Evolutionary conservation across 2,329 filamentous ascomycete genomes (phyloP).

Genomic region (Beauveria asiatica): DNA sequence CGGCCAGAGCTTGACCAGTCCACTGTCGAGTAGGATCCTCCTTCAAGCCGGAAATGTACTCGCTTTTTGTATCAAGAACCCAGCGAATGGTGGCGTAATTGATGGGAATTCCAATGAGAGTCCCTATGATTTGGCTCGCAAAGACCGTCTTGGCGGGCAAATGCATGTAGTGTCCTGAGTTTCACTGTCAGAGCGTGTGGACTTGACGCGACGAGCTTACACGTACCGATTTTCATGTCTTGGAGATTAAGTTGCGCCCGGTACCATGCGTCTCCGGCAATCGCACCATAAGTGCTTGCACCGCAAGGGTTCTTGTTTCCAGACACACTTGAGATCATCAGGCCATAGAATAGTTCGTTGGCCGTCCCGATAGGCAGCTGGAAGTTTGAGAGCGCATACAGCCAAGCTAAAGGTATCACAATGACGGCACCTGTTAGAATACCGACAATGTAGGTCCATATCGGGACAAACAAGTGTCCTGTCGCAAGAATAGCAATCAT

Average conservation of each 20-base stretch:
- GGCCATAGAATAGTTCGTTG: constrained; percentile 52
- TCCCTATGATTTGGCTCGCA: constrained; percentile 53
- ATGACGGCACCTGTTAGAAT: constrained; percentile 45
- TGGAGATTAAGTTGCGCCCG: constrained; percentile 49
- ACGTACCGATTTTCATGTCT: constrained; percentile 49
- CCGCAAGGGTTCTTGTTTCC: constrained; percentile 49
- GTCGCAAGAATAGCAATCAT: constrained; percentile 42
- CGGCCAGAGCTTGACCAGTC: constrained; percentile 47
- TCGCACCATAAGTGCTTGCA: constrained; percentile 47
- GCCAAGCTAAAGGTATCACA: constrained; percentile 49
- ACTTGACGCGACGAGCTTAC: neutral
- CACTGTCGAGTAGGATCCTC: constrained; percentile 51
- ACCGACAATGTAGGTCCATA: constrained; percentile 52
- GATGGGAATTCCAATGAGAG: constrained; percentile 49
- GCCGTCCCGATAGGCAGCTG: constrained; percentile 46
- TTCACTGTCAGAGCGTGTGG: neutral
- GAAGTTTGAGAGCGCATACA: constrained; percentile 51
- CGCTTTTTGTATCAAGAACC: constrained; percentile 48
- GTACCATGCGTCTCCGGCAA: constrained; percentile 55
- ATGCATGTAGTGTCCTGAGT: constrained; percentile 48
- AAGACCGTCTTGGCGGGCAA: constrained; percentile 50
- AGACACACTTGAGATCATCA: constrained; percentile 45
- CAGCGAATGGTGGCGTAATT: constrained; percentile 54
- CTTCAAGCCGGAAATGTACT: constrained; percentile 42
- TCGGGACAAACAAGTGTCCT: constrained; percentile 47